phyloP scores from a whole-genome alignment of 345 rosid species.

The Trapa bicornis region DNA sequence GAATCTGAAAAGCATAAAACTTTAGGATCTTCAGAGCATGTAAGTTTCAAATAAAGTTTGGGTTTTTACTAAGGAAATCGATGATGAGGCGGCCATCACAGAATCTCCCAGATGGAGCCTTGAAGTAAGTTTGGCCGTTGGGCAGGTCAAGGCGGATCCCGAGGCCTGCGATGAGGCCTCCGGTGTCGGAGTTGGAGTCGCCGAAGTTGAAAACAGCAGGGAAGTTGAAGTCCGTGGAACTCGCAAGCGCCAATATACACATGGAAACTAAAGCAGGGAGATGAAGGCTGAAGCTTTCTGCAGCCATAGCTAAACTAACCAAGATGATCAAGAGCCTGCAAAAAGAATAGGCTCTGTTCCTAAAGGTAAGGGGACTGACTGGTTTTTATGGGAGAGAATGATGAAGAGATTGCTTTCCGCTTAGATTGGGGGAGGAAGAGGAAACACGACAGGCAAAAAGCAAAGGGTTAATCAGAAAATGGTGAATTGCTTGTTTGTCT shows the following conservation, averaged over 20 bases:
- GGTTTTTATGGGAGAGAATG: neutral
- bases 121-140: slow-evolving; percentile 54
- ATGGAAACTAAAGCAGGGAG: slow-evolving; percentile 15
- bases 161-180: slow-evolving; percentile 60
- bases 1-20: neutral
- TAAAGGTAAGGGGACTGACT: neutral
- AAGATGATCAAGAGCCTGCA: neutral
- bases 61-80: slow-evolving; percentile 39
- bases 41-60: neutral
- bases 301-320: slow-evolving; percentile 24
- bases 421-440: too few species aligned
- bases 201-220: slow-evolving; percentile 85
- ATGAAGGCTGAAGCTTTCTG: slow-evolving; percentile 17
- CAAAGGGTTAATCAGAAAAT: neutral
- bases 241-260: slow-evolving; percentile 25
- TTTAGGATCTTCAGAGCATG: neutral
- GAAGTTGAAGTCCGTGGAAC: slow-evolving; percentile 37
- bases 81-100: slow-evolving; percentile 70
- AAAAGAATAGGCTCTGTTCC: neutral
- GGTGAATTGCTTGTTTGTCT: neutral
- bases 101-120: slow-evolving; percentile 63
- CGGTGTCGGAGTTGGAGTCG: slow-evolving; percentile 88
- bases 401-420: slow-evolving; percentile 4
- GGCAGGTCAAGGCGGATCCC: slow-evolving; percentile 55
- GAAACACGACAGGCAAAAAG: neutral